phyloP scores from a whole-genome alignment of 805 yeast species.

The Nakazawaea ernobii region DNA sequence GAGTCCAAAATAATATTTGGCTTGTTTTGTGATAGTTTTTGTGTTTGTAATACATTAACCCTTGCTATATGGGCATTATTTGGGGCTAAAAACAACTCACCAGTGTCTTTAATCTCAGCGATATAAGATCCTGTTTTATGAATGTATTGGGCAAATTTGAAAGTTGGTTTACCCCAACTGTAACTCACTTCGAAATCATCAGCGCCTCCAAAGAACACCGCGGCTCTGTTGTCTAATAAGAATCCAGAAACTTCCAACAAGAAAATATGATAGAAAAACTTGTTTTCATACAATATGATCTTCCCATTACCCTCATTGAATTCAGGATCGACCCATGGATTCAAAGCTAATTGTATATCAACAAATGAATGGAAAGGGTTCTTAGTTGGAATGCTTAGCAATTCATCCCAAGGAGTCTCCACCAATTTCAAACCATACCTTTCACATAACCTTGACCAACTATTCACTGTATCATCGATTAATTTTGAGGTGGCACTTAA shows the following conservation, averaged over 20 bases:
- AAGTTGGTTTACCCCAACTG: constrained; percentile 88
- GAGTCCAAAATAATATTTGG: constrained; percentile 46
- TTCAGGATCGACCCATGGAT: constrained; percentile 66
- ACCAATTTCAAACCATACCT: constrained; percentile 76
- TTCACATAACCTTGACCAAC: constrained; percentile 81
- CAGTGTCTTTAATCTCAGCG: constrained; percentile 77
- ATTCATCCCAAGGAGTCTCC: constrained; percentile 88
- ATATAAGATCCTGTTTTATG: constrained; percentile 87
- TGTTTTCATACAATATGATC: constrained; percentile 41
- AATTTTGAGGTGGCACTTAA: constrained; percentile 80
- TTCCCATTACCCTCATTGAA: constrained; percentile 29
- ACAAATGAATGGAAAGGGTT: constrained; percentile 90
- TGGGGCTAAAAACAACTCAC: constrained; percentile 78
- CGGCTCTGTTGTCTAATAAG: constrained; percentile 74
- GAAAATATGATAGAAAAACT: constrained; percentile 72
- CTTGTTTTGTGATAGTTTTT: background rate
- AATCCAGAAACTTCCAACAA: constrained; percentile 68
- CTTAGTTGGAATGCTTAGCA: constrained; percentile 64
- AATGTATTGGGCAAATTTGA: constrained; percentile 81
- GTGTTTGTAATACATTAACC: constrained; percentile 38
- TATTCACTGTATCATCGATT: constrained; percentile 69
- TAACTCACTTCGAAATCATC: constrained; percentile 54
- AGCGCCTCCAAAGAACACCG: constrained; percentile 49
- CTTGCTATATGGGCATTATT: constrained; percentile 80
- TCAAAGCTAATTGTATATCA: constrained; percentile 55